phyloP scores from a whole-genome alignment of 2,329 filamentous ascomycete species.

The Pyrenophora tritici-repentis region DNA sequence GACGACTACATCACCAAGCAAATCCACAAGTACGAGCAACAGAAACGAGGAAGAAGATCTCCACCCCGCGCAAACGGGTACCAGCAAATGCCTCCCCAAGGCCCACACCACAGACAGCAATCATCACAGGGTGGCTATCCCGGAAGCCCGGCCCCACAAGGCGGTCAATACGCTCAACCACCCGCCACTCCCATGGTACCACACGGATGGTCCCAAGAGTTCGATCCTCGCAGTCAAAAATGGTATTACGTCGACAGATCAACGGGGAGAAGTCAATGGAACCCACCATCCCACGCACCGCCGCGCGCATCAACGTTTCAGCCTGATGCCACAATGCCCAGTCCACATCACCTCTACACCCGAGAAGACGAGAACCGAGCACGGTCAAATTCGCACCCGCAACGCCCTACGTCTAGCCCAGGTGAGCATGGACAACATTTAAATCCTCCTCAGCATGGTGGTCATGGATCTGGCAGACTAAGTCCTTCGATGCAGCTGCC shows the following conservation, averaged over 20 bases:
- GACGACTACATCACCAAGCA: constrained; percentile 24
- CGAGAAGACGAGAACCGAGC: constrained; percentile 2
- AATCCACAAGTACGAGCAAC: constrained; percentile 26
- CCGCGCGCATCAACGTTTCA: constrained; percentile 3
- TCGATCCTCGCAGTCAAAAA: constrained; percentile 62
- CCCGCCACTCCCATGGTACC: constrained; percentile 43
- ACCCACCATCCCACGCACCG: constrained; percentile 39
- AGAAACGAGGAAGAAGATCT: constrained; percentile 13
- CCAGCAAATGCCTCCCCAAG: constrained; percentile 8
- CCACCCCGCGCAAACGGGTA: constrained; percentile 11
- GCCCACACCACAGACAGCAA: background rate
- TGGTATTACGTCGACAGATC: constrained; percentile 68
- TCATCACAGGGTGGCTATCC: constrained; percentile 8
- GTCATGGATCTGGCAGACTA: constrained; percentile 3
- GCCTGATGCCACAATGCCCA: constrained; percentile 5
- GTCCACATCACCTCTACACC: background rate
- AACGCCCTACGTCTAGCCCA: background rate
- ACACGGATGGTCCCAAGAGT: constrained; percentile 65
- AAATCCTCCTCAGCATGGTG: constrained; percentile 1
- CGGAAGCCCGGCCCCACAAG: constrained; percentile 8
- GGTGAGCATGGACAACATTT: constrained; percentile 5
- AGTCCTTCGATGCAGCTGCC: constrained; percentile 12
- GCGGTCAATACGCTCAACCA: constrained; percentile 23
- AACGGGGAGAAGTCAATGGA: constrained; percentile 67
- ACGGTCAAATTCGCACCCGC: constrained; percentile 11